Percentiles rank a stretch among this genome's conserved stretches.
Evolutionary conservation across 164 flowering plant species (phyloP).

Genomic region (Vitis rupestris): DNA sequence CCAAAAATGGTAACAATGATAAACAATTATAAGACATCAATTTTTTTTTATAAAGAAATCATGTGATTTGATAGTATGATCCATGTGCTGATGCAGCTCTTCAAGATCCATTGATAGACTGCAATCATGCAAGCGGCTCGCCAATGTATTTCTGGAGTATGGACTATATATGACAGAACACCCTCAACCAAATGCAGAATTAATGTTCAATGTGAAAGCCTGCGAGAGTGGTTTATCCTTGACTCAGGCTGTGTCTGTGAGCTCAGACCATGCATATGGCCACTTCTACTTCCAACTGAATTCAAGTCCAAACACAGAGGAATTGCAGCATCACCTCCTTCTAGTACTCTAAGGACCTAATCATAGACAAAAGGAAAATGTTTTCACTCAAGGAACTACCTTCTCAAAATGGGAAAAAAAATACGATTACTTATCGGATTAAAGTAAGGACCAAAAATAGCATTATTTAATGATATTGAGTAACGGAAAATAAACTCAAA

Average conservation of each 20-base stretch:
- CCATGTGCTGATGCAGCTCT: too few species aligned
- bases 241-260: conserved; percentile 23
- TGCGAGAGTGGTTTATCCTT: conserved; percentile 47
- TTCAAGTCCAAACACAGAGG: conserved; percentile 45
- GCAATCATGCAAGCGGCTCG: too few species aligned
- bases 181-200: conserved; percentile 2
- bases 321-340: conserved; percentile 52
- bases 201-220: conserved; percentile 52
- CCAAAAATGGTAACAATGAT: too few species aligned
- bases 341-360: conserved; percentile 74
- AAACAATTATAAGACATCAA: too few species aligned
- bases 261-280: conserved; percentile 48
- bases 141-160: too few species aligned
- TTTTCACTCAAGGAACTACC: neutral
- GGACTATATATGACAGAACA: neutral
- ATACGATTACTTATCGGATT: too few species aligned
- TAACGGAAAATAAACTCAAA: neutral
- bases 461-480: neutral
- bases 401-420: neutral
- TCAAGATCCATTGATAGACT: too few species aligned
- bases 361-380: neutral
- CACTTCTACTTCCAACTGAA: conserved; percentile 67
- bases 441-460: too few species aligned
- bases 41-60: too few species aligned
- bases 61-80: too few species aligned